Evolutionary conservation across 2,329 filamentous ascomycete genomes (phyloP), one percentile per base, ranked within the genome.

Genomic region (Colletotrichum higginsianum): DNA sequence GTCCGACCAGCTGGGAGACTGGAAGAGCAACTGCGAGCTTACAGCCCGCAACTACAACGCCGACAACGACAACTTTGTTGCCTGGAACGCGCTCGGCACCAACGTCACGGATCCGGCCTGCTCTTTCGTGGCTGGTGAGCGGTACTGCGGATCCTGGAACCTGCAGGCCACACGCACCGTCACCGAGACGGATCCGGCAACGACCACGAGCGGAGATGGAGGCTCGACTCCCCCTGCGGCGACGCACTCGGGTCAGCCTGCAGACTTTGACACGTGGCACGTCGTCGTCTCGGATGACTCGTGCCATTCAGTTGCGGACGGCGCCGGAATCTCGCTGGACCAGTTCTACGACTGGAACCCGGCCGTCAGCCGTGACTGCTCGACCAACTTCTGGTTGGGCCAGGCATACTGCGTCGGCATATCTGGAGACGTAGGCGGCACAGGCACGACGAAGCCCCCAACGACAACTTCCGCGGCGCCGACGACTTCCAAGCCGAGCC

Each of bases 371-470:
- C 52, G 40, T 8, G 73, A 77, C 69, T 77, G 75, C 30, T 26
- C 35, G 12, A 68, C 49, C 16, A 78, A 78, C 72, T 78, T 79
- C 65, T 77, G 75, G 74, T 21, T 68, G 8, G 65, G 52, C 3
- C 57, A 79, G 11, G 67, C 75, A 3, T 80, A 80, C 71, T 80
- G 79, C 55, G 23, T 26, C 23, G 23, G 23, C 23, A 26, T 26
- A 26, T 26, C 23, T 26, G 23, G 23, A 26, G 23, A 26, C 23
- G 23, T 26, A 26, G 23, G 23, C 23, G 23, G 23, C 23, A 26
- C 23, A 26, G 23, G 23, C 23, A 26, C 23, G 23, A 26, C 23
- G 23, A 26, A 26, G 23, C 23, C 23, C 23, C 23, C 23, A 26
- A 26, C 23, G 23, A 26, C 23, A 26, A 3, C 23, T 26, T 26